A percentile compares a stretch with the other conserved stretches of the same genome.
phyloP scores from a whole-genome alignment of 805 yeast genomes.

The Candida anglica region DNA sequence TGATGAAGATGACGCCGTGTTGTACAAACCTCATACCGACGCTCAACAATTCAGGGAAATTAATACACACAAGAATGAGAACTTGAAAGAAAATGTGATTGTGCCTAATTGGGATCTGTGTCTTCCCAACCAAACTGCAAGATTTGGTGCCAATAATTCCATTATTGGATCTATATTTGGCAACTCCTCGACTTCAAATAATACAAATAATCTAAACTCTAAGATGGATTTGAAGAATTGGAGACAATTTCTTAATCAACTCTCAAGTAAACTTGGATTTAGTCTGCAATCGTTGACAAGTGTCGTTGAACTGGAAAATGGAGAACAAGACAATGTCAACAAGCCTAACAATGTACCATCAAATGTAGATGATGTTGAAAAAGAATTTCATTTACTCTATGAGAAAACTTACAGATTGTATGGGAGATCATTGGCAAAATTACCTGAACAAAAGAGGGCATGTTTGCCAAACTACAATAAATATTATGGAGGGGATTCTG shows the following conservation, averaged over 20 bases:
- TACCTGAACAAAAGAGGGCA: slow-evolving; percentile 34
- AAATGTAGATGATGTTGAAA: slow-evolving; percentile 18
- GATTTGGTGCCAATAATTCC: slow-evolving; percentile 10
- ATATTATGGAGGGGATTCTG: slow-evolving; percentile 11
- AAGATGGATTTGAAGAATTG: slow-evolving; percentile 32
- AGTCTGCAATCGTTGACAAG: slow-evolving; percentile 24
- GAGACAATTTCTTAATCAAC: slow-evolving; percentile 29
- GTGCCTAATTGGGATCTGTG: slow-evolving; percentile 42
- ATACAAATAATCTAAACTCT: slow-evolving; percentile 5
- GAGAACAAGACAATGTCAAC: slow-evolving; percentile 7
- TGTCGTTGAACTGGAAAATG: slow-evolving; percentile 12
- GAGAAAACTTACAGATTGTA: slow-evolving; percentile 35
- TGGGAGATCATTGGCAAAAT: slow-evolving; percentile 32
- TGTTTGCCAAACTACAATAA: slow-evolving; percentile 36
- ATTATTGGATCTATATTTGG: slow-evolving; percentile 20
- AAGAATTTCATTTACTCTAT: slow-evolving; percentile 27
- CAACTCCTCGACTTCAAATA: slow-evolving; percentile 20
- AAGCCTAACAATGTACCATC: slow-evolving; percentile 2
- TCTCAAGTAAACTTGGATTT: slow-evolving; percentile 33
- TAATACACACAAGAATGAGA: slow-evolving; percentile 43
- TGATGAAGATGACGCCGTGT: slow-evolving; percentile 36
- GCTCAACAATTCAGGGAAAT: slow-evolving; percentile 36
- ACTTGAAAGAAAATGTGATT: slow-evolving; percentile 33
- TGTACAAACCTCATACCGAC: slow-evolving; percentile 40
- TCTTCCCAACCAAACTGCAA: slow-evolving; percentile 23